Conservation (phyloP, 2,329 filamentous ascomycete species). For the Phyllosticta capitalensis region DNA sequence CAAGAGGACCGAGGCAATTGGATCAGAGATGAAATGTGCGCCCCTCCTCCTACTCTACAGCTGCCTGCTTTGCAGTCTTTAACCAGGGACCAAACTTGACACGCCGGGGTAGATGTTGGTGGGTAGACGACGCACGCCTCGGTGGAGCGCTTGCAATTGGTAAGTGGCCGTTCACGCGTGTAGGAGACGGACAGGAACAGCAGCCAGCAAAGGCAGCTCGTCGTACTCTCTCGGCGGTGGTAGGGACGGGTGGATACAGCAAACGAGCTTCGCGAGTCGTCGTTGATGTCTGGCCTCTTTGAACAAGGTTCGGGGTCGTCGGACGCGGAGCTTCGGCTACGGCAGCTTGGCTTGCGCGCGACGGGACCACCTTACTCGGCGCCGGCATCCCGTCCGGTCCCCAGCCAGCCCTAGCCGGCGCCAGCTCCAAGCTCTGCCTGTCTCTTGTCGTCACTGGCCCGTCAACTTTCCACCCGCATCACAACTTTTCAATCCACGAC, state of each 20-base stretch:
- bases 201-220: not conserved
- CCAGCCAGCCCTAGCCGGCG: not conserved
- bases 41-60: not conserved
- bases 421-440: conserved; percentile 2
- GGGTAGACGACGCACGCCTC: not conserved
- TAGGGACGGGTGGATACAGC: not conserved
- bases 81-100: not conserved
- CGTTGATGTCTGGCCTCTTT: conserved; percentile 11
- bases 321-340: conserved; percentile 2
- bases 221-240: not conserved
- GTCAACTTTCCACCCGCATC: too few species aligned
- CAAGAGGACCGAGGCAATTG: conserved; percentile 4
- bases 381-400: not conserved
- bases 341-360: too few species aligned
- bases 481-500: too few species aligned
- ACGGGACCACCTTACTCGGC: conserved; percentile 1
- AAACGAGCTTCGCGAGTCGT: conserved; percentile 3
- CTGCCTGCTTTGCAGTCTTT: too few species aligned
- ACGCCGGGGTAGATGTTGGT: not conserved
- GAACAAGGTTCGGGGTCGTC: not conserved
- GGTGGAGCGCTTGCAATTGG: not conserved
- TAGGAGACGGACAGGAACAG: not conserved
- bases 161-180: too few species aligned
- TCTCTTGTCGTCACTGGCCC: too few species aligned
- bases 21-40: not conserved